phyloP scores from a whole-genome alignment of 1,284 basidiomycete species.

The Trametes versicolor region DNA sequence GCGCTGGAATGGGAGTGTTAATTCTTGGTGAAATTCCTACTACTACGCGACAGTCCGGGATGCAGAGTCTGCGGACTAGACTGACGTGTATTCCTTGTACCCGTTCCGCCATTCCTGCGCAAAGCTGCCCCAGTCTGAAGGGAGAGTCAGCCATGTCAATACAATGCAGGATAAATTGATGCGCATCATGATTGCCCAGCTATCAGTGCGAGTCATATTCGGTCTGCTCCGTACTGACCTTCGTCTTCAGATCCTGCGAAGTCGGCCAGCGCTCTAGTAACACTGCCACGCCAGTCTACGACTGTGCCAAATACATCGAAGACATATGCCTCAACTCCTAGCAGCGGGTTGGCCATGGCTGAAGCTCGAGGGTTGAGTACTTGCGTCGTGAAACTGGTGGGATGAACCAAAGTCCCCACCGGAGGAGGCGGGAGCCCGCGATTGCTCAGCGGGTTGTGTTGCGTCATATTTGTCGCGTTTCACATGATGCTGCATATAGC shows the following conservation, averaged over 20 bases:
- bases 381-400: background rate
- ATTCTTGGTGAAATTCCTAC: too few species aligned
- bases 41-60: too few species aligned
- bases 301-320: slow-evolving; percentile 76
- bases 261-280: slow-evolving; percentile 52
- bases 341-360: slow-evolving; percentile 21
- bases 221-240: slow-evolving; percentile 14
- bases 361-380: too few species aligned
- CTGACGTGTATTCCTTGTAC: slow-evolving; percentile 59
- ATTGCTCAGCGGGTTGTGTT: background rate
- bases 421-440: background rate
- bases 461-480: slow-evolving; percentile 8
- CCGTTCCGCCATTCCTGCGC: slow-evolving; percentile 65
- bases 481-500: slow-evolving; percentile 8
- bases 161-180: too few species aligned
- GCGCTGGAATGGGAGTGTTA: slow-evolving; percentile 29
- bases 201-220: background rate
- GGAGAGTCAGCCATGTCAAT: background rate
- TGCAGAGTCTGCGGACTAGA: background rate
- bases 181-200: too few species aligned
- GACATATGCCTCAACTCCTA: slow-evolving; percentile 59
- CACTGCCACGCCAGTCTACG: slow-evolving; percentile 66
- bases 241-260: slow-evolving; percentile 39
- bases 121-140: slow-evolving; percentile 57
- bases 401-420: background rate